Evolutionary conservation across 371 early-diverging fungal species (phyloP), one percentile per base, ranked within the genome.

Genomic region (Choanephora cucurbitarum): DNA sequence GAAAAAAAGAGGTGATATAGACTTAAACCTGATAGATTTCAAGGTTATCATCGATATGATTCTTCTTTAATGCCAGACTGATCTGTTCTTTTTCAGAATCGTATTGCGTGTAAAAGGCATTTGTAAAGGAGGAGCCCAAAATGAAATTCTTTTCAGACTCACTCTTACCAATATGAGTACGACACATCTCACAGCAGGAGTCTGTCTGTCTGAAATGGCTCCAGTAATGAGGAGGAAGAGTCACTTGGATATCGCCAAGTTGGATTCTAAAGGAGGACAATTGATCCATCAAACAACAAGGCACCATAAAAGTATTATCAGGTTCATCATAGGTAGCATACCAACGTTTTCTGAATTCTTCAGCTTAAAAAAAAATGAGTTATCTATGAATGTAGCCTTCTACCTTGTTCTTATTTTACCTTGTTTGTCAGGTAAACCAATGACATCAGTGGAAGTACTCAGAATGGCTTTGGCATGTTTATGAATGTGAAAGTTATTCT

Each of bases 81-180:
- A 78, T 46, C 31, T 51, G 52, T 41, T 75, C 64, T 18, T 62
- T 61, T 15, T 66, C 73, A 40, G 70, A 46, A 52, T 78, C 70
- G 57, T 69, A 78, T 31, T 67, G 63, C 37, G 73, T 64, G 52
- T 78, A 78, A 57, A 78, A 78, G 8, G 79, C 73, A 45, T 78
- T 73, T 33, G 75, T 75, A 44, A 78, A 75, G 0, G 75, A 44
- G 22, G 62, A 64, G 28, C 79, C 79, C 41, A 78, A 67, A 44
- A 66, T 53, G 58, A 71, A 78, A 48, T 78, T 75, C 31, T 58
- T 63, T 7, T 64, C 64, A 34, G 79, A 78, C 7, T 45, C 58
- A 58, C 79, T 73, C 17, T 58, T 57, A 22, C 69, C 64, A 37
- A 78, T 69, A 57, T 61, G 69, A 23, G 73, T 69, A 31, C 55